Evolutionary conservation across 2,329 filamentous ascomycete genomes (phyloP).

Genomic region (Karstenula rhodostoma): DNA sequence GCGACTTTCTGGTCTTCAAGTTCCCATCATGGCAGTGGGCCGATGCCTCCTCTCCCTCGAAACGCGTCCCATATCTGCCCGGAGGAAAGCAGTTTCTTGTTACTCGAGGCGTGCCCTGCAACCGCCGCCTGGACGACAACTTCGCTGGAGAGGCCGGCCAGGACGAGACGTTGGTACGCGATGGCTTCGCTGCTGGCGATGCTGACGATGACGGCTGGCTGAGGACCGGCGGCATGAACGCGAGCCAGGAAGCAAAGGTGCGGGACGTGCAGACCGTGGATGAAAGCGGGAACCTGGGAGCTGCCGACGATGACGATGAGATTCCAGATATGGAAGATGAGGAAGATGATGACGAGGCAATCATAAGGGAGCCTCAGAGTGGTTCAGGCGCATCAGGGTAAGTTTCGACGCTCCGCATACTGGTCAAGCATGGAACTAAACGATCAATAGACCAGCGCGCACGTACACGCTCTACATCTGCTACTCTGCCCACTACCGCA

Average conservation of each 20-base stretch:
- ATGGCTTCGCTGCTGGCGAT: constrained; percentile 67
- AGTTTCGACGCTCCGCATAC: constrained; percentile 31
- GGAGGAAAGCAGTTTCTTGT: constrained; percentile 93
- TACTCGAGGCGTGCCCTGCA: constrained; percentile 92
- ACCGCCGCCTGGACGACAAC: constrained; percentile 88
- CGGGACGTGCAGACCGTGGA: constrained; percentile 88
- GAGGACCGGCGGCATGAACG: constrained; percentile 80
- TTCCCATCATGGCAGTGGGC: constrained; percentile 99
- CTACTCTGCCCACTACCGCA: constrained; percentile 96
- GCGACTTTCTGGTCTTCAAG: constrained; percentile 98
- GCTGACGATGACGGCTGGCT: constrained; percentile 87
- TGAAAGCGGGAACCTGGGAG: constrained; percentile 85
- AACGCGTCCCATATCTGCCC: constrained; percentile 83
- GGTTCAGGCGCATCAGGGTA: constrained; percentile 63
- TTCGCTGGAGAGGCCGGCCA: constrained; percentile 88
- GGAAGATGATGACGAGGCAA: constrained; percentile 91
- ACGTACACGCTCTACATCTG: constrained; percentile 99
- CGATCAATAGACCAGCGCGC: constrained; percentile 71
- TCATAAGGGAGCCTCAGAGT: constrained; percentile 72
- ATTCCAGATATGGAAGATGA: constrained; percentile 99
- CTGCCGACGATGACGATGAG: constrained; percentile 75
- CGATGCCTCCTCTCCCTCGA: constrained; percentile 81
- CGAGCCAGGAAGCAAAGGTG: constrained; percentile 77
- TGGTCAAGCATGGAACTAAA: constrained; percentile 24
- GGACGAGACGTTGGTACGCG: constrained; percentile 85